Base-by-base conservation (phyloP, 768 basidiomycete genomes). In the Phanerodontia chrysosporium region DNA sequence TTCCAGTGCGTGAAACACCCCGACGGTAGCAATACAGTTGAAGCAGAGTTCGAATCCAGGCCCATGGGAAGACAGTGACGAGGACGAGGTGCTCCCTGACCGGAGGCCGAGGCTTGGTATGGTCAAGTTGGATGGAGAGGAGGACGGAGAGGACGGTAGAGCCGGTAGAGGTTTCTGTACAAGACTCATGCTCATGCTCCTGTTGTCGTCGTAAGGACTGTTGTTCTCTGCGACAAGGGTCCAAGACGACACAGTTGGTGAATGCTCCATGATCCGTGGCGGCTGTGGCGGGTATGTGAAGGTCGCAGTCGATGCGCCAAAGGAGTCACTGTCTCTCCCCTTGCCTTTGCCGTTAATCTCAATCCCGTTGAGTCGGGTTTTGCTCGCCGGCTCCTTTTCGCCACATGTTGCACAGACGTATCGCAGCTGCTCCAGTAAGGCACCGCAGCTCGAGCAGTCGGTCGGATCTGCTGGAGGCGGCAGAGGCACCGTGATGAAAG, bases 331-430 rank as follows among this genome's bases (percentile, higher is more conserved):
- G 46, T 64, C 77, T 56, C 76, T 78, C 49, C 75, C 78, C 72
- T 84, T 88, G 30, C 82, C 83, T 62, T 85, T 83, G 45, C 70
- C 59, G 52, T 58, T 28, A 39, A 67, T 24, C 55, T 63, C 59
- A 51, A 61, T 56, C 58, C 61, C 51, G 61, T 61, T 54, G 18
- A 30, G 9, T 16, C 56, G 14, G 29, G 27, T 13, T 27, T 25
- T 46, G 39, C 25, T 53, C 3, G 63, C 44, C 25, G 88, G 82
- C 49, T 79, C 73, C 69, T 86, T 91, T 72, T 91, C 89, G 9
- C 92, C 93, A 65, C 95, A 96, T 24, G 86, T 88, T 3, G 87
- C 80, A 67, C 95, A 98, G 14, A 95, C 87, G 70, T 98, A 97
- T 48, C 92, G 86, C 69, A 96, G 84, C n/a, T 83, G 80, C 53